Evolutionary conservation across 1,284 basidiomycete species (phyloP).

Genomic region (Leccinum insolens): DNA sequence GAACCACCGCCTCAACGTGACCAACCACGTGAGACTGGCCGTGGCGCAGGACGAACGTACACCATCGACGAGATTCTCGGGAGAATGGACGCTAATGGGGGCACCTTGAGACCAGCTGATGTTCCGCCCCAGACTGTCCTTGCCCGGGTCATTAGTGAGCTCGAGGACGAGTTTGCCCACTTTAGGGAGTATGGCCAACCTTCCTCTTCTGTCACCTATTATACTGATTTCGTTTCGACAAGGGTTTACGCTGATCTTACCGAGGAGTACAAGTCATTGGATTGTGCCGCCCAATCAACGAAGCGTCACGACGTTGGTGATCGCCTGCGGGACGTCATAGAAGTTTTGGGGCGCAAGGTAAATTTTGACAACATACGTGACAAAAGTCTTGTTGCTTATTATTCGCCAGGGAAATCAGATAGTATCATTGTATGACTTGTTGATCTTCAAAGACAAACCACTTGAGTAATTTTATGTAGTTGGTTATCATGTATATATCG

Average conservation of each 20-base stretch:
- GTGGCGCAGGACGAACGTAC: constrained; percentile 8
- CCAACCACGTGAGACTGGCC: constrained; percentile 2
- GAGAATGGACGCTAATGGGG: constrained; percentile 31
- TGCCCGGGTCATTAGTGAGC: constrained; percentile 74
- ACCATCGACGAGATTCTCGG: constrained; percentile 32
- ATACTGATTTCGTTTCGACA: constrained; percentile 13
- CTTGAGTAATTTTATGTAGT: constrained; percentile 14
- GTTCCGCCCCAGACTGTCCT: constrained; percentile 85
- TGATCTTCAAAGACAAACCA: constrained; percentile 73
- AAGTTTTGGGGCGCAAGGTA: constrained; percentile 87
- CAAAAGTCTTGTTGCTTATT: constrained; percentile 4
- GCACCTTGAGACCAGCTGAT: constrained; percentile 22
- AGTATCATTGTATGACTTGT: constrained; percentile 77
- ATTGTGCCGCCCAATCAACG: constrained; percentile 75
- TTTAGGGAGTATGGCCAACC: constrained; percentile 72
- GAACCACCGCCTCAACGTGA: constrained; percentile 7
- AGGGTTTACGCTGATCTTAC: constrained; percentile 88
- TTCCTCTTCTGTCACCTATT: constrained; percentile 4
- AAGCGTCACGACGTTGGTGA: constrained; percentile 83
- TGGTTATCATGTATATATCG: constrained; percentile 4
- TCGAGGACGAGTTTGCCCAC: constrained; percentile 90
- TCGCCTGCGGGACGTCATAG: constrained; percentile 87
- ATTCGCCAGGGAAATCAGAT: constrained; percentile 81
- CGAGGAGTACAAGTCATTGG: constrained; percentile 88
- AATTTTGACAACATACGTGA: constrained; percentile 11